Evolutionary conservation across 2,329 filamentous ascomycete species (phyloP).

Genomic region (Sporothrix humicola): DNA sequence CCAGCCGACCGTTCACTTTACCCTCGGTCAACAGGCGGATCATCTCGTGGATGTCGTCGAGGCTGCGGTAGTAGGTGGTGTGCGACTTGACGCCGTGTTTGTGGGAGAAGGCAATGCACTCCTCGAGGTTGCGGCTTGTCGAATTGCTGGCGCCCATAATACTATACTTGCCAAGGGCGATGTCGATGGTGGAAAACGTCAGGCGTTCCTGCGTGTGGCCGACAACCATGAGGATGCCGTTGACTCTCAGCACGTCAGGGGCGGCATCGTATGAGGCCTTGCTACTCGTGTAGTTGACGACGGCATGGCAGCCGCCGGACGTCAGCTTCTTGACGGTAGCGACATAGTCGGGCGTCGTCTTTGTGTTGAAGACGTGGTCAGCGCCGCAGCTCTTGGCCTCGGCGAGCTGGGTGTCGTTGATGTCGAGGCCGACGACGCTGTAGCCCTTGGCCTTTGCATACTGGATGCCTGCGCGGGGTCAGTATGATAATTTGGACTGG

Average conservation of each 20-base stretch:
- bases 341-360: constrained; percentile 37
- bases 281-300: constrained; percentile 34
- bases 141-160: constrained; percentile 38
- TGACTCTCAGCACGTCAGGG: constrained; percentile 23
- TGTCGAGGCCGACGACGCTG: constrained; percentile 41
- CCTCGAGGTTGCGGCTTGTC: constrained; percentile 33
- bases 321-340: constrained; percentile 28
- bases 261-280: constrained; percentile 31
- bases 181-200: constrained; percentile 32
- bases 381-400: constrained; percentile 38
- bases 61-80: constrained; percentile 15
- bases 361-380: constrained; percentile 38
- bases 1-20: constrained; percentile 28
- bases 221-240: constrained; percentile 31
- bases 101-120: constrained; percentile 35
- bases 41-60: constrained; percentile 45
- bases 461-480: constrained; percentile 38
- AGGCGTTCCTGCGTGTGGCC: constrained; percentile 33
- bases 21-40: constrained; percentile 45
- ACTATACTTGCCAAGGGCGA: constrained; percentile 34
- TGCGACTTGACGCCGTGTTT: constrained; percentile 36
- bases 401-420: constrained; percentile 36
- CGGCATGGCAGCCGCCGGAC: constrained; percentile 29
- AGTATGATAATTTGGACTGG: too few relatives aligned
- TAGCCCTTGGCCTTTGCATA: constrained; percentile 41